A percentile compares a stretch with the other conserved stretches of the same genome.
These are phyloP conservation scores for Alliaria petiolata DNA, from an alignment of 345 rosid genomes.

Conservation along the genomic window DNA sequence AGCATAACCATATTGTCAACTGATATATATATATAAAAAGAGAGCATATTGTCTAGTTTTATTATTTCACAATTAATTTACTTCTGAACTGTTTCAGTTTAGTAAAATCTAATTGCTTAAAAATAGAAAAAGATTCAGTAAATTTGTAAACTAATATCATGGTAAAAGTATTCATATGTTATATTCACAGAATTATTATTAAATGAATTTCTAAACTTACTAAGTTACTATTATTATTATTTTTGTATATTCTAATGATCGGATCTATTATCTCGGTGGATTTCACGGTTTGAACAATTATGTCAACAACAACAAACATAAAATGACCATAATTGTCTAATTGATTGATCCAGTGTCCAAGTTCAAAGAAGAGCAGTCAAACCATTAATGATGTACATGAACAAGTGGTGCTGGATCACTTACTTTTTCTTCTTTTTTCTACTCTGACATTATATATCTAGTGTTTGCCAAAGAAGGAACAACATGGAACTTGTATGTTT, in stretches of 20 bases:
- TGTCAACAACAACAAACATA: constrained; percentile 5
- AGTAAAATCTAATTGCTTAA: background rate
- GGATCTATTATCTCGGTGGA: background rate
- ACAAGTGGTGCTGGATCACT: constrained; percentile 27
- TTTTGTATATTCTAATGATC: too few species aligned
- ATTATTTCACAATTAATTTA: background rate
- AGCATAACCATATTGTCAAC: background rate
- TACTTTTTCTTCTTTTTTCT: constrained; percentile 1
- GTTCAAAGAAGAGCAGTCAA: constrained; percentile 24
- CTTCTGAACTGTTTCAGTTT: too few species aligned
- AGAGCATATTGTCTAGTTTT: too few species aligned
- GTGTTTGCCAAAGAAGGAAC: constrained; percentile 33
- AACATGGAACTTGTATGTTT: constrained; percentile 25
- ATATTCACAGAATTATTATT: too few species aligned
- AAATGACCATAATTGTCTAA: constrained; percentile 21
- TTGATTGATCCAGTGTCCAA: constrained; percentile 26
- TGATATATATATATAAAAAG: too few species aligned
- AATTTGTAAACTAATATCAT: background rate
- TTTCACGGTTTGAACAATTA: background rate
- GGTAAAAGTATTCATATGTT: background rate
- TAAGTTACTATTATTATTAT: too few species aligned
- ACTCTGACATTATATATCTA: constrained; percentile 25
- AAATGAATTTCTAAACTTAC: too few species aligned
- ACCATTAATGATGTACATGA: constrained; percentile 7
- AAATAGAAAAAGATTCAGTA: too few species aligned